phyloP scores from a whole-genome alignment of 768 basidiomycete genomes.

The Dacryopinax primogenitus region DNA sequence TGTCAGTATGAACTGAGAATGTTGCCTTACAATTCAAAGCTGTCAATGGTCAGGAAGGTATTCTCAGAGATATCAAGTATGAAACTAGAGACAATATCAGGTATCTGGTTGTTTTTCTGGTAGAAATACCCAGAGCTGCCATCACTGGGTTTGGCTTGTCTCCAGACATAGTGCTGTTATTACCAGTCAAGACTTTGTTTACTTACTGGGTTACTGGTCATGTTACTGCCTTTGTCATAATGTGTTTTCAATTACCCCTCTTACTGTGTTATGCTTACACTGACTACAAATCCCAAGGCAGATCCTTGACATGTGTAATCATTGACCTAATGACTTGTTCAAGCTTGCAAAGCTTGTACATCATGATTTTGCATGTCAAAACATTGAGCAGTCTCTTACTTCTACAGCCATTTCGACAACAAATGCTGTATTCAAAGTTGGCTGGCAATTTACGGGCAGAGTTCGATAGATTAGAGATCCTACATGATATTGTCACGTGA shows the following conservation, averaged over 20 bases:
- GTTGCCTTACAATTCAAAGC: background rate
- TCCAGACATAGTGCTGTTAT: background rate
- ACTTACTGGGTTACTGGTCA: background rate
- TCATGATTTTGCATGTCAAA: slow-evolving; percentile 31
- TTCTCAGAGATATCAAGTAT: background rate
- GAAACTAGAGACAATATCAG: slow-evolving; percentile 17
- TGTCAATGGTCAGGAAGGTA: slow-evolving; percentile 10
- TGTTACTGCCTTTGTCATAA: background rate
- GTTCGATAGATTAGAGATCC: background rate
- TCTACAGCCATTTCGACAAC: background rate
- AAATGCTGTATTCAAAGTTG: background rate
- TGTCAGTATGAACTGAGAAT: slow-evolving; percentile 13
- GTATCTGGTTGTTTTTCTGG: slow-evolving; percentile 21
- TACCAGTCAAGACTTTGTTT: slow-evolving; percentile 15
- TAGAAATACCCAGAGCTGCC: slow-evolving; percentile 21
- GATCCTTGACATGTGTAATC: slow-evolving; percentile 25
- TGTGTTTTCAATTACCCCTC: slow-evolving; percentile 29
- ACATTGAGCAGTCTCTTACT: slow-evolving; percentile 26
- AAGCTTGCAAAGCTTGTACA: slow-evolving; percentile 31
- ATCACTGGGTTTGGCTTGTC: slow-evolving; percentile 9
- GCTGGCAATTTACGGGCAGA: background rate
- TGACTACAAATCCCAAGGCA: slow-evolving; percentile 33
- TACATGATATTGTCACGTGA: background rate
- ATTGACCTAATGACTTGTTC: slow-evolving; percentile 26
- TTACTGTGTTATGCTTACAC: slow-evolving; percentile 33